Evolutionary conservation across 202 grass and related monocot genomes (phyloP).

Genomic region (Setaria viridis): DNA sequence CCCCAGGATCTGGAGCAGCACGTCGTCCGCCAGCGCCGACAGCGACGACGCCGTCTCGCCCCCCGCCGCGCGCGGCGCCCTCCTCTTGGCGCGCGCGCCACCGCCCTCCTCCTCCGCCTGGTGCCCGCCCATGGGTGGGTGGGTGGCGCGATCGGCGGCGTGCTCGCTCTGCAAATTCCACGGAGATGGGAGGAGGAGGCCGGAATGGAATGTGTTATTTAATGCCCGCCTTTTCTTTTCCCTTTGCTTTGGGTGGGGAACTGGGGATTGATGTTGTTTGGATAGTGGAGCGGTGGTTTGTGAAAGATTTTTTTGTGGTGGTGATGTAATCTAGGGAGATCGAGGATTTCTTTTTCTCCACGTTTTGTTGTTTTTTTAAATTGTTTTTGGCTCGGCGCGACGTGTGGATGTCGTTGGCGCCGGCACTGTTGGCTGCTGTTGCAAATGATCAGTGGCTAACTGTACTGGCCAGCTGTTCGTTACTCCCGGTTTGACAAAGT

Average conservation of each 20-base stretch:
- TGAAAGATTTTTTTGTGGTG: slow-evolving; percentile 23
- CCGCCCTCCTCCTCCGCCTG: background rate
- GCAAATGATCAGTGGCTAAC: background rate
- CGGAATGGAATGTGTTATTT: background rate
- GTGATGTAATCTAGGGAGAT: slow-evolving; percentile 26
- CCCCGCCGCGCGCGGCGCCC: background rate
- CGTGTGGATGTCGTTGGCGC: slow-evolving; percentile 18
- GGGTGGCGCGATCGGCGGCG: background rate
- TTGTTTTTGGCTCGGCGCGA: background rate
- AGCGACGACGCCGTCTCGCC: slow-evolving; percentile 7
- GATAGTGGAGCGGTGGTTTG: background rate
- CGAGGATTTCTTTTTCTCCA: background rate
- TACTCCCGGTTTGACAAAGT: background rate
- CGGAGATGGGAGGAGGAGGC: background rate
- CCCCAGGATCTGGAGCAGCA: slow-evolving; percentile 81
- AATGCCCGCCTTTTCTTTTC: background rate
- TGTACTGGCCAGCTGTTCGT: background rate
- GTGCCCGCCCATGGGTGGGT: slow-evolving; percentile 11
- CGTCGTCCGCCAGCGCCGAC: slow-evolving; percentile 65
- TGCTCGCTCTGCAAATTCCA: background rate
- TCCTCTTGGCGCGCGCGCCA: slow-evolving; percentile 8
- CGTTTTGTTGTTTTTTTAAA: background rate
- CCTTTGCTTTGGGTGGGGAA: background rate
- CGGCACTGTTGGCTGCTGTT: background rate
- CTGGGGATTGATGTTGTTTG: background rate